Base-by-base conservation (phyloP, 768 basidiomycete genomes). In the Lentinula sp. region DNA sequence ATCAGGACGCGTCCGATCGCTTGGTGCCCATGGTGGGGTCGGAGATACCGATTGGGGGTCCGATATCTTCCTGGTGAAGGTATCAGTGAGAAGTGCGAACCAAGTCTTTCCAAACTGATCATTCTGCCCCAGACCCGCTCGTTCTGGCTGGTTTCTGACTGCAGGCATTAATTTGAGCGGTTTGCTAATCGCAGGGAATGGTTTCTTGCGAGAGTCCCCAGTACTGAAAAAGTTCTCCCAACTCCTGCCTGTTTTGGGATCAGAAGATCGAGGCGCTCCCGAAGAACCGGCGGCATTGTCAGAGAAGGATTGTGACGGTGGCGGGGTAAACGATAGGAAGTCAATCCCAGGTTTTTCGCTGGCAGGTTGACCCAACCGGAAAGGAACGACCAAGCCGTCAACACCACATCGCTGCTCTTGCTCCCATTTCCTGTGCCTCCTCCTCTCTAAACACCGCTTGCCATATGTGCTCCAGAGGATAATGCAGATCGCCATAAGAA, bases 401-500 rank as follows among this genome's bases (percentile, higher is more conserved):
- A 83, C 72, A 33, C 77, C 81, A 0, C 72, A 72, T 54, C 81
- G 76, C 68, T 85, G 83, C 65, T 84, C 80, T 54, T 68, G 72
- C 67, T 78, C 73, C 77, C 82, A 88, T 68, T 71, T 79, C 65
- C 76, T 74, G 59, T 77, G 79, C 66, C 73, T 76, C 63, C 79
- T 77, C 39, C 70, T 73, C 68, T 85, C 82, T 33, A 82, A 61
- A 71, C 74, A 75, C 7, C 70, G 68, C 45, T 74, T 79, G 32
- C 80, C 84, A 68, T 83, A 86, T 3, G 88, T 80, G 68, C 91
- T 82, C 89, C 89, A 93, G 53, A 88, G 75, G 46, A 94, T 75
- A 66, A 92, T 74, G 61, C 68, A 69, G 33, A 93, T 68, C 13
- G 83, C 95, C 82, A 95, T 89, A 61, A 96, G 67, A 33, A 94